phyloP scores from a whole-genome alignment of 371 early-diverging fungal genomes.

The Dinochytrium kinnereticum region DNA sequence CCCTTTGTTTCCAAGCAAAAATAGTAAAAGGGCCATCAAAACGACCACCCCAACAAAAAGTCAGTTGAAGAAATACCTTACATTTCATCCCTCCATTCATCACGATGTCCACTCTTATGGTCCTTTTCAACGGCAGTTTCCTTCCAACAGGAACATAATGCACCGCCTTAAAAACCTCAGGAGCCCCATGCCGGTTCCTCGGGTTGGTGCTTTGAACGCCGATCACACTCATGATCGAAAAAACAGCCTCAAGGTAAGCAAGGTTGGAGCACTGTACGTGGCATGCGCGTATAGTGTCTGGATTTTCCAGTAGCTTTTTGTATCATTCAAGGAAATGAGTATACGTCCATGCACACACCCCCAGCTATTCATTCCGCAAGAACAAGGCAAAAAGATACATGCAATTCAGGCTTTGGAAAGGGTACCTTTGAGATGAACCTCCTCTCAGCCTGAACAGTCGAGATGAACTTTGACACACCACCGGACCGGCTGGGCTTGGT shows the following conservation, averaged over 20 bases:
- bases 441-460: constrained; percentile 11
- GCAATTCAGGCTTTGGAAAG: too few relatives aligned
- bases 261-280: constrained; percentile 14
- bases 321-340: not conserved
- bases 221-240: not conserved
- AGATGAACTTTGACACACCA: not conserved
- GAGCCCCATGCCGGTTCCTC: not conserved
- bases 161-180: not conserved
- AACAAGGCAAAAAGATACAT: too few relatives aligned
- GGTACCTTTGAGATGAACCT: constrained; percentile 3
- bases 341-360: not conserved
- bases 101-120: not conserved
- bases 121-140: not conserved
- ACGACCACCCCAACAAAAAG: not conserved
- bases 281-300: constrained; percentile 5
- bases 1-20: too few relatives aligned
- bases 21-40: too few relatives aligned
- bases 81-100: constrained; percentile 2
- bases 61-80: not conserved
- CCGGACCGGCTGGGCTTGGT: too few relatives aligned
- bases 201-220: not conserved
- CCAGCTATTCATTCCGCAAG: too few relatives aligned
- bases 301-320: not conserved
- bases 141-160: not conserved
- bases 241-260: not conserved